These are phyloP conservation scores for Diversispora epigaea DNA, from an alignment of 192 early-diverging fungal genomes.

Conservation along the genomic window DNA sequence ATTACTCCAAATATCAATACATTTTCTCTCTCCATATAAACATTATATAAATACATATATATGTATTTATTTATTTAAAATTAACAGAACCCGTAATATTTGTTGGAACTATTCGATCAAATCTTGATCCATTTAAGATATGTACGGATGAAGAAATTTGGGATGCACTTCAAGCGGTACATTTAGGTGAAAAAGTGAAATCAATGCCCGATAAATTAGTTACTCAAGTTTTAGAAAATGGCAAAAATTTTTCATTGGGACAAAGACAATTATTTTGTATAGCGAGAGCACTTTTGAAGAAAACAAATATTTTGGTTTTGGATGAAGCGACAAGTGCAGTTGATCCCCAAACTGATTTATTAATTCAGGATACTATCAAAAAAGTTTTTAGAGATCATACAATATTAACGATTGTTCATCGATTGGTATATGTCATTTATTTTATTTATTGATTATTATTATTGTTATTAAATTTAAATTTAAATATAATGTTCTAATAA, in stretches of 20 bases:
- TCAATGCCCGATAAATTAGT: constrained; percentile 45
- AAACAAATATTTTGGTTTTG: constrained; percentile 58
- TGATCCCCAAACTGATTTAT: constrained; percentile 48
- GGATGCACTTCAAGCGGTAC: constrained; percentile 55
- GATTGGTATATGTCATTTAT: constrained; percentile 39
- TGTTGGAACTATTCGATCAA: constrained; percentile 77
- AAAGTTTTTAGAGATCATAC: constrained; percentile 53
- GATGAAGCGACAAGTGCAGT: constrained; percentile 68
- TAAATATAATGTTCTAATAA: too few species aligned
- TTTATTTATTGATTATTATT: too few species aligned
- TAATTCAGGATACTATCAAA: constrained; percentile 55
- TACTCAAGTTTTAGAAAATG: constrained; percentile 45
- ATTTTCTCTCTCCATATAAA: constrained; percentile 42
- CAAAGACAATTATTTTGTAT: constrained; percentile 62
- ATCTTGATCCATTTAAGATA: constrained; percentile 77
- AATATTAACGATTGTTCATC: constrained; percentile 67
- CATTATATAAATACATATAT: neutral
- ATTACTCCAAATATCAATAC: neutral
- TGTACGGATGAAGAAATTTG: constrained; percentile 66
- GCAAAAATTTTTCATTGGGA: constrained; percentile 59
- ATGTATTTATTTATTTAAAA: neutral
- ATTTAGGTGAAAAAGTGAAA: constrained; percentile 44
- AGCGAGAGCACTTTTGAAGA: constrained; percentile 57
- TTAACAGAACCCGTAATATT: constrained; percentile 56
- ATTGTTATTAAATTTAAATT: too few species aligned